A percentile compares a stretch with the other conserved stretches of the same genome.
phyloP scores from a whole-genome alignment of 768 basidiomycete species.

The Russula sp. region DNA sequence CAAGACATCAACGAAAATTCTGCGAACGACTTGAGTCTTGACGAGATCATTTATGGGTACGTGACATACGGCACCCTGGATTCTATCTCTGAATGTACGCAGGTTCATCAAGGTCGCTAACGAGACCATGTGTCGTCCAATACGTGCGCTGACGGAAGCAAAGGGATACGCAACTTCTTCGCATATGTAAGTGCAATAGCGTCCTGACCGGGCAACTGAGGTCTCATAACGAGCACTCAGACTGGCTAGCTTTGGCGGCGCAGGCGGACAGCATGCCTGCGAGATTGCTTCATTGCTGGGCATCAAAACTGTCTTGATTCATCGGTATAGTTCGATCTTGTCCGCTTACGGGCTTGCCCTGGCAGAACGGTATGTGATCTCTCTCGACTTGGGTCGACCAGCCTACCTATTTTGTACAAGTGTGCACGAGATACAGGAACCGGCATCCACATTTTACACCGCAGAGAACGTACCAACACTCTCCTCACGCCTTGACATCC shows the following conservation, averaged over 20 bases:
- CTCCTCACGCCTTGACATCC: constrained; percentile 57
- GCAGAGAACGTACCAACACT: constrained; percentile 48
- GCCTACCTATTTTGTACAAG: constrained; percentile 31
- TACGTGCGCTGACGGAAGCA: constrained; percentile 85
- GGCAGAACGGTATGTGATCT: constrained; percentile 53
- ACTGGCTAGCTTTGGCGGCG: constrained; percentile 81
- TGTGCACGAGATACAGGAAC: constrained; percentile 84
- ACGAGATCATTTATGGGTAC: constrained; percentile 87
- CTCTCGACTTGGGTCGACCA: not conserved
- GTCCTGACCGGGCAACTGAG: not conserved
- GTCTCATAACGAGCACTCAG: constrained; percentile 32
- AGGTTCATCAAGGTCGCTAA: constrained; percentile 96
- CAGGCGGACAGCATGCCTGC: constrained; percentile 89
- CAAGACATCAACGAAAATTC: constrained; percentile 55
- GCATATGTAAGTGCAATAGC: constrained; percentile 43
- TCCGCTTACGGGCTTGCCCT: constrained; percentile 93
- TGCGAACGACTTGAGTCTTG: constrained; percentile 50
- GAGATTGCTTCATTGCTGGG: constrained; percentile 84
- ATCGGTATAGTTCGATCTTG: constrained; percentile 86
- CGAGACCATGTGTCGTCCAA: constrained; percentile 93
- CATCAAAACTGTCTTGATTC: constrained; percentile 82
- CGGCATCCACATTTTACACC: constrained; percentile 73
- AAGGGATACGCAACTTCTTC: constrained; percentile 75
- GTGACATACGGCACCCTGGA: constrained; percentile 21
- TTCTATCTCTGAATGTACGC: not conserved